Percentiles rank a stretch among this genome's conserved stretches.
phyloP scores from a whole-genome alignment of 306 rosid species.

The Arachis hypogaea region DNA sequence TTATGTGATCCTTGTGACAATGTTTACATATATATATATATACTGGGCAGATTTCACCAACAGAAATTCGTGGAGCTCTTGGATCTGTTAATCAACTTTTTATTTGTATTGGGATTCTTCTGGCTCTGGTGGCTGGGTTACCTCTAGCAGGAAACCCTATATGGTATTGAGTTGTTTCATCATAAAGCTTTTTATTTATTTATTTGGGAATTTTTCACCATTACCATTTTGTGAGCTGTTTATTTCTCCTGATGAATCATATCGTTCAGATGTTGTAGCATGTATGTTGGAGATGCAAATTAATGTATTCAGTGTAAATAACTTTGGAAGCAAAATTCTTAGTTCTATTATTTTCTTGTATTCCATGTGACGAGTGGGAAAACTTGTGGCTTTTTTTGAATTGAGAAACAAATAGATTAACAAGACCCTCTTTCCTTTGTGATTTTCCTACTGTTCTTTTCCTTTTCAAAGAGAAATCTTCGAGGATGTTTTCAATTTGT shows the following conservation, averaged over 20 bases:
- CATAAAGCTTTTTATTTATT: background rate
- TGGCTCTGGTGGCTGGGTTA: constrained; percentile 87
- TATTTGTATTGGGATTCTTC: constrained; percentile 89
- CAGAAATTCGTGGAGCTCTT: constrained; percentile 94
- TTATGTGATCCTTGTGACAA: background rate
- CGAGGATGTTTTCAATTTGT: background rate
- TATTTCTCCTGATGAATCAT: constrained; percentile 6
- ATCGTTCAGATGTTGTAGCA: constrained; percentile 1
- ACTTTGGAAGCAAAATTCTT: background rate
- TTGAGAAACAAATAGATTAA: constrained; percentile 1
- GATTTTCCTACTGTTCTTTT: background rate
- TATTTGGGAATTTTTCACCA: constrained; percentile 36
- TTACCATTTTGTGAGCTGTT: constrained; percentile 15
- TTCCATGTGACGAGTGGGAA: background rate
- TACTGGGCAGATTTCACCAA: constrained; percentile 83
- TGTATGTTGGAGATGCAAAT: constrained; percentile 8
- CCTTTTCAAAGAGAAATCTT: background rate
- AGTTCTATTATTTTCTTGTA: background rate
- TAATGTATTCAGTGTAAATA: background rate
- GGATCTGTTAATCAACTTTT: constrained; percentile 96
- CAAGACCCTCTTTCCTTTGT: background rate
- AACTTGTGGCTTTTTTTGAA: background rate
- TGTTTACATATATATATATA: background rate
- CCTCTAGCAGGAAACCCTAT: constrained; percentile 91
- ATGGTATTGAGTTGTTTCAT: constrained; percentile 58